Evolutionary conservation across 2,329 filamentous ascomycete genomes (phyloP).

Genomic region (Ophidiomyces ophidiicola): DNA sequence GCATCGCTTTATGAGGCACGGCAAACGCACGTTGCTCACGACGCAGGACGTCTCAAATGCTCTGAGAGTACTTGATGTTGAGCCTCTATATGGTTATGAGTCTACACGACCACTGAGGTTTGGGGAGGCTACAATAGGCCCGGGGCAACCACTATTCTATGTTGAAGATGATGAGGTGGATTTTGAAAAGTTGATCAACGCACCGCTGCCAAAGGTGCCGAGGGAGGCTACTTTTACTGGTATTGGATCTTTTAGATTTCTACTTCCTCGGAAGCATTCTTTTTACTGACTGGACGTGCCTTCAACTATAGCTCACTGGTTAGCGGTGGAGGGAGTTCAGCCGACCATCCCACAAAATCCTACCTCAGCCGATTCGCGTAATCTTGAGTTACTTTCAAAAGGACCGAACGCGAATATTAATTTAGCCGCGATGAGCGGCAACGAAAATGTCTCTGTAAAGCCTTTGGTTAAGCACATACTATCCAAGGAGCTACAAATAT

Average conservation of each 20-base stretch:
- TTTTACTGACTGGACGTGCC: conserved; percentile 1
- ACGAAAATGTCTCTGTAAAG: conserved; percentile 72
- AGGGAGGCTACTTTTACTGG: conserved; percentile 85
- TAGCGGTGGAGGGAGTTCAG: conserved; percentile 93
- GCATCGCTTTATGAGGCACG: conserved; percentile 89
- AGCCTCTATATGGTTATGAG: conserved; percentile 93
- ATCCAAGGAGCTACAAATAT: conserved; percentile 88
- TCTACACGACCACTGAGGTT: conserved; percentile 79
- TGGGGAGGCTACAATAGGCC: conserved; percentile 84
- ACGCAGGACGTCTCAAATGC: conserved; percentile 85
- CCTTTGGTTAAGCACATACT: conserved; percentile 92
- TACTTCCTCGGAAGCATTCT: not conserved
- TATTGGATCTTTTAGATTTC: conserved; percentile 35
- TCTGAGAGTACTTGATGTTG: conserved; percentile 73
- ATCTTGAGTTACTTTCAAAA: conserved; percentile 78
- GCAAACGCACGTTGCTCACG: conserved; percentile 70
- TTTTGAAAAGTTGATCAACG: conserved; percentile 97
- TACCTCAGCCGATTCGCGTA: conserved; percentile 67
- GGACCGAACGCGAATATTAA: conserved; percentile 78
- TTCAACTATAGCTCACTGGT: conserved; percentile 64
- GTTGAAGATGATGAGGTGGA: conserved; percentile 97
- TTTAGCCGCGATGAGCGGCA: conserved; percentile 68
- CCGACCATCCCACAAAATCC: conserved; percentile 95
- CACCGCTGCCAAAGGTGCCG: conserved; percentile 85
- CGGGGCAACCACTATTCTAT: conserved; percentile 90